A percentile compares a stretch with the other conserved stretches of the same genome.
phyloP scores from a whole-genome alignment of 768 basidiomycete genomes.

The Pleurotus tuber-regium region DNA sequence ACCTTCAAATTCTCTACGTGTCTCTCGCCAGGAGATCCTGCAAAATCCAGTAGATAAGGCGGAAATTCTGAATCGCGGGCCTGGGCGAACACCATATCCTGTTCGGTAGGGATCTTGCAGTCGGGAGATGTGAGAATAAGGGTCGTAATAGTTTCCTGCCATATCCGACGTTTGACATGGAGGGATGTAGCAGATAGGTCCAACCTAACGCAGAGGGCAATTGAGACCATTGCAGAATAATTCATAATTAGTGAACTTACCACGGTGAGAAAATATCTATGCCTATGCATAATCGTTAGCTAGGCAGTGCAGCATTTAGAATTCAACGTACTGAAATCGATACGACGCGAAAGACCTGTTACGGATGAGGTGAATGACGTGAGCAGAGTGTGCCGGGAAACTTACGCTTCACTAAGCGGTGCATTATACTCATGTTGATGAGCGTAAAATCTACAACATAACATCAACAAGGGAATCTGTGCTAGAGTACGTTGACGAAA shows the following conservation, averaged over 20 bases:
- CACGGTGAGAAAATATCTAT: constrained; percentile 81
- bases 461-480: neutral
- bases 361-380: no score
- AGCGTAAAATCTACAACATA: constrained; percentile 57
- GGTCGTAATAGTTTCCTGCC: constrained; percentile 75
- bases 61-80: constrained; percentile 56
- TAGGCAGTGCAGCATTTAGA: neutral
- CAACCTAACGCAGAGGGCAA: constrained; percentile 51
- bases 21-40: constrained; percentile 63
- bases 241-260: constrained; percentile 37
- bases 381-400: no score
- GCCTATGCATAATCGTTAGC: constrained; percentile 35
- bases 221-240: no score
- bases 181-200: constrained; percentile 54
- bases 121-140: constrained; percentile 60
- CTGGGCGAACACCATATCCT: constrained; percentile 59
- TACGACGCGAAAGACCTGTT: constrained; percentile 54
- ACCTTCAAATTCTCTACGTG: constrained; percentile 82
- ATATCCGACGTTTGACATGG: constrained; percentile 69
- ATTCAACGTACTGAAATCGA: constrained; percentile 67
- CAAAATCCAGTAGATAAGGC: constrained; percentile 67
- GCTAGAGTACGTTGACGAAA: no score
- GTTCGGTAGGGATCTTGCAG: constrained; percentile 55
- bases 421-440: constrained; percentile 50
- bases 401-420: constrained; percentile 62